Evolutionary conservation across 805 yeast genomes (phyloP).

Genomic region (Wickerhamomyces kurtzmanii): DNA sequence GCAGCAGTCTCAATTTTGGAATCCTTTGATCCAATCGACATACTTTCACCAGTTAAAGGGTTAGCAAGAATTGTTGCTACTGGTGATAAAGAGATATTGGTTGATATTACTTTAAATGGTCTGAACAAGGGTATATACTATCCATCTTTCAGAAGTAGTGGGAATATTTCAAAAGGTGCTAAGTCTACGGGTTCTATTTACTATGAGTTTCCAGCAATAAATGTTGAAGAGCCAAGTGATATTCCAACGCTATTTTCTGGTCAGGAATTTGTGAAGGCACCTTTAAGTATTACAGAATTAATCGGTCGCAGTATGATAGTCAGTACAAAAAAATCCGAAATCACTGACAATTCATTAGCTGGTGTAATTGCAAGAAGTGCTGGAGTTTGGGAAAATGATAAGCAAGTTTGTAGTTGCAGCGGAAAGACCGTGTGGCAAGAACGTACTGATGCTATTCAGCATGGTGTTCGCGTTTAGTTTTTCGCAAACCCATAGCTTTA

Average conservation of each 20-base stretch:
- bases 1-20: constrained; percentile 92
- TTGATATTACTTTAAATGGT: constrained; percentile 77
- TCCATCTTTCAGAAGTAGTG: constrained; percentile 60
- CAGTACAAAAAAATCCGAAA: constrained; percentile 11
- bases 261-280: constrained; percentile 34
- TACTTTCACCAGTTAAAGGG: constrained; percentile 61
- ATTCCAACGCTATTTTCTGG: constrained; percentile 25
- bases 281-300: constrained; percentile 42
- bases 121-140: constrained; percentile 52
- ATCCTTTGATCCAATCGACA: constrained; percentile 37
- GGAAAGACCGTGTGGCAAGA: constrained; percentile 98
- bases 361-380: constrained; percentile 96
- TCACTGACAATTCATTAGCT: constrained; percentile 33
- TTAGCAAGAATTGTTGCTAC: constrained; percentile 77
- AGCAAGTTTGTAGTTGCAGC: constrained; percentile 86
- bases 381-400: constrained; percentile 94
- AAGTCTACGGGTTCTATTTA: constrained; percentile 48
- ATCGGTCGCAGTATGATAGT: constrained; percentile 55
- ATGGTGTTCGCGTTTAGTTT: constrained; percentile 34
- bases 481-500: not conserved
- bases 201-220: constrained; percentile 20
- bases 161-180: constrained; percentile 72
- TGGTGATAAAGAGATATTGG: constrained; percentile 38
- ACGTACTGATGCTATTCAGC: constrained; percentile 59
- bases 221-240: constrained; percentile 23